These are phyloP conservation scores for Russula lepida DNA, from an alignment of 768 basidiomycete genomes.

Conservation along the genomic window DNA sequence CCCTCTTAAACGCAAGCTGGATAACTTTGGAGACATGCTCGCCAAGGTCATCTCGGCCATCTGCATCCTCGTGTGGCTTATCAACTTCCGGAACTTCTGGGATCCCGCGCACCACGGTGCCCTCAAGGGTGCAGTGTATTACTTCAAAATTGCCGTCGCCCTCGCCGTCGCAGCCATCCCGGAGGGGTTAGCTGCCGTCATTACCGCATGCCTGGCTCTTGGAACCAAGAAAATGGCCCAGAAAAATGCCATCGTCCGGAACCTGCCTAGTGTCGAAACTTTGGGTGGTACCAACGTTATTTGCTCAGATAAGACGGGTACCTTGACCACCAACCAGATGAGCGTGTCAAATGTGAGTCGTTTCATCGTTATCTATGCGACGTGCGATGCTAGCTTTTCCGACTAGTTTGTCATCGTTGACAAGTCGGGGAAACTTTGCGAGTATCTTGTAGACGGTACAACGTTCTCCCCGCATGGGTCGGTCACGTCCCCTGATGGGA, in stretches of 20 bases:
- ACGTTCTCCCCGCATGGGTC: constrained; percentile 84
- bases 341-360: constrained; percentile 68
- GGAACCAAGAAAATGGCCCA: constrained; percentile 99
- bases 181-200: constrained; percentile 96
- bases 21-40: constrained; percentile 96
- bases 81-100: constrained; percentile 94
- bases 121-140: constrained; percentile 93
- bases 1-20: constrained; percentile 91
- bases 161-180: constrained; percentile 99
- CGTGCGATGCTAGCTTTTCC: neutral
- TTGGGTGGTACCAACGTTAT: constrained; percentile 97
- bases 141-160: constrained; percentile 99
- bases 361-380: neutral
- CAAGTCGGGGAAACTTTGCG: constrained; percentile 40
- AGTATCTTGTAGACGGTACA: constrained; percentile 83
- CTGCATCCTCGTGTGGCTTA: constrained; percentile 95
- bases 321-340: constrained; percentile 96
- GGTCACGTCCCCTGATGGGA: constrained; percentile 59
- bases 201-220: constrained; percentile 92
- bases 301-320: constrained; percentile 98
- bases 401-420: constrained; percentile 70
- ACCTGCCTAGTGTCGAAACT: constrained; percentile 94
- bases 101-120: constrained; percentile 89
- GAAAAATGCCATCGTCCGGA: constrained; percentile 95
- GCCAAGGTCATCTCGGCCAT: constrained; percentile 98